Evolutionary conservation across 257 asterid genomes (phyloP).

Genomic region (Solanum habrochaites): DNA sequence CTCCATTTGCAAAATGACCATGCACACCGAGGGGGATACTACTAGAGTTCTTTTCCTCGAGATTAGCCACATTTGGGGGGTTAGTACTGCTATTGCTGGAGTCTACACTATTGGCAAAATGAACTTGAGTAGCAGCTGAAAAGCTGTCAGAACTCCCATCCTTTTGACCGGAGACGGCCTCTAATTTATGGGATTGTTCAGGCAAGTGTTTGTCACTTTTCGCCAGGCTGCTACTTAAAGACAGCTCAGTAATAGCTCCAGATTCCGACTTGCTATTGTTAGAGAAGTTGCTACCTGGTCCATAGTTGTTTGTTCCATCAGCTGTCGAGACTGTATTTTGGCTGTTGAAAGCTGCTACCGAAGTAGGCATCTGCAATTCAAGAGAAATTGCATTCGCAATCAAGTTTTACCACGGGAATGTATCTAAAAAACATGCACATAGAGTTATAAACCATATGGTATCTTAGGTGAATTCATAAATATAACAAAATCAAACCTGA

Average conservation of each 20-base stretch:
- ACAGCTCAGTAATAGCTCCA: constrained; percentile 20
- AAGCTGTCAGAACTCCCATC: neutral
- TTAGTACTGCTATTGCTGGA: constrained; percentile 1
- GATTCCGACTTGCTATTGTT: constrained; percentile 33
- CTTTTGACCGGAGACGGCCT: neutral
- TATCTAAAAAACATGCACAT: neutral
- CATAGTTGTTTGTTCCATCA: neutral
- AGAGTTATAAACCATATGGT: neutral
- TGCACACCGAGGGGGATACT: neutral
- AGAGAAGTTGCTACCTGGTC: constrained; percentile 9
- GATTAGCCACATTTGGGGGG: neutral
- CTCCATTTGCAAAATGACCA: constrained; percentile 21
- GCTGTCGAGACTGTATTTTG: neutral
- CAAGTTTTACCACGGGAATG: neutral
- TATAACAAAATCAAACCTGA: constrained; percentile 30
- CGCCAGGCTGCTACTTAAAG: neutral
- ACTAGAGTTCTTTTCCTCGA: neutral
- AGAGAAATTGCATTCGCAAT: neutral
- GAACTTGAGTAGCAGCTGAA: neutral
- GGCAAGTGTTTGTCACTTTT: neutral
- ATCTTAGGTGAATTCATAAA: neutral
- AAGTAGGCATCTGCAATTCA: neutral
- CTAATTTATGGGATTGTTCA: neutral
- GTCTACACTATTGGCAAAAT: neutral
- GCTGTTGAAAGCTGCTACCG: neutral